Evolutionary conservation across 257 asterid species (phyloP).

Genomic region (Rauvolfia tetraphylla): DNA sequence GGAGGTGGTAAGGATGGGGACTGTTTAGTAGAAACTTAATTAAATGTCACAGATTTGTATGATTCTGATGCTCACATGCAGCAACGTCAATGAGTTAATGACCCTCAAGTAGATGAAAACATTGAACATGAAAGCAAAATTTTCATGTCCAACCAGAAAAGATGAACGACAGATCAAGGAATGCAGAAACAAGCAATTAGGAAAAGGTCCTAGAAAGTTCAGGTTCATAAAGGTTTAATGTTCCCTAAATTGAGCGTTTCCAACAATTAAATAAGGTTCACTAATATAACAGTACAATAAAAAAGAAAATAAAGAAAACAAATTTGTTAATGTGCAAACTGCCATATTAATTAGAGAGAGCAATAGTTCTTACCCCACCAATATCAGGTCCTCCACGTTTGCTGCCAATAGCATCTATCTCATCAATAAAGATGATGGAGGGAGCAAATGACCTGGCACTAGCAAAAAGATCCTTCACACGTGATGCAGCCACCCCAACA

Average conservation of each 20-base stretch:
- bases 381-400: slow-evolving; percentile 99
- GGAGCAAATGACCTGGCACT: slow-evolving; percentile 97
- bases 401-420: slow-evolving; percentile 99
- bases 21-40: too few relatives aligned
- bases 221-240: not conserved
- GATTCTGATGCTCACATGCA: not conserved
- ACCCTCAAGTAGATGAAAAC: not conserved
- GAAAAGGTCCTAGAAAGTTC: not conserved
- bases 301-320: not conserved
- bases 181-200: not conserved
- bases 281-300: not conserved
- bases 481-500: slow-evolving; percentile 99
- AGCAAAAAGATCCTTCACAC: slow-evolving; percentile 95
- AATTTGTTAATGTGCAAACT: not conserved
- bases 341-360: not conserved
- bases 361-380: slow-evolving; percentile 83
- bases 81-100: not conserved
- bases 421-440: slow-evolving; percentile 95
- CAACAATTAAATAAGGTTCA: not conserved
- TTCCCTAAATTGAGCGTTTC: not conserved
- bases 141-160: not conserved
- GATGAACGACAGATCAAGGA: not conserved
- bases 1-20: too few relatives aligned
- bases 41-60: not conserved
- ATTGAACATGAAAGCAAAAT: not conserved